Percentiles rank a stretch among this genome's conserved stretches.
These are phyloP conservation scores for Salix dunnii DNA, from an alignment of 345 rosid genomes.

Conservation along the genomic window DNA sequence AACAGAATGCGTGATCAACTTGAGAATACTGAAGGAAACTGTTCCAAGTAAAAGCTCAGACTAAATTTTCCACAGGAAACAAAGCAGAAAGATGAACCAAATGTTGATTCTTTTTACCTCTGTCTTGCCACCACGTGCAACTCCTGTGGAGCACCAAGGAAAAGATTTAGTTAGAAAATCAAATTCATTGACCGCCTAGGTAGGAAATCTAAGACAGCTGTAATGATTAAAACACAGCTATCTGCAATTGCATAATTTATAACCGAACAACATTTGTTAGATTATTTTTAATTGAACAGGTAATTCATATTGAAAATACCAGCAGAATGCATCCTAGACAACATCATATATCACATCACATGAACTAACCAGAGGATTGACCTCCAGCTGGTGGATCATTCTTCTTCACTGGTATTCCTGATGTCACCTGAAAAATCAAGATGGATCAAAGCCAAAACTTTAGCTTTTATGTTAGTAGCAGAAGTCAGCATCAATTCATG, in stretches of 20 bases:
- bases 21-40: neutral
- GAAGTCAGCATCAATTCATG: neutral
- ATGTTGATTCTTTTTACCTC: slow-evolving; percentile 37
- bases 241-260: neutral
- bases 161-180: neutral
- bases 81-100: neutral
- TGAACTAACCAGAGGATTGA: slow-evolving; percentile 61
- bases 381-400: slow-evolving; percentile 33
- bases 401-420: slow-evolving; percentile 46
- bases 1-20: neutral
- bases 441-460: slow-evolving; percentile 1
- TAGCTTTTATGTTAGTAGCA: neutral
- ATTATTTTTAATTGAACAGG: neutral
- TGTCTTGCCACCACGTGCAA: slow-evolving; percentile 16
- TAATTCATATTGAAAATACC: neutral
- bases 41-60: neutral
- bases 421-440: slow-evolving; percentile 36
- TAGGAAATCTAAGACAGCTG: neutral
- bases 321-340: neutral
- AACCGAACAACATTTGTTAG: neutral
- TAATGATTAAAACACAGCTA: neutral
- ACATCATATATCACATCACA: neutral
- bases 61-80: neutral
- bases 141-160: slow-evolving; percentile 29
- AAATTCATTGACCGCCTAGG: neutral